Base-by-base conservation (phyloP, 331 rosid species). In the Ulmus americana region DNA sequence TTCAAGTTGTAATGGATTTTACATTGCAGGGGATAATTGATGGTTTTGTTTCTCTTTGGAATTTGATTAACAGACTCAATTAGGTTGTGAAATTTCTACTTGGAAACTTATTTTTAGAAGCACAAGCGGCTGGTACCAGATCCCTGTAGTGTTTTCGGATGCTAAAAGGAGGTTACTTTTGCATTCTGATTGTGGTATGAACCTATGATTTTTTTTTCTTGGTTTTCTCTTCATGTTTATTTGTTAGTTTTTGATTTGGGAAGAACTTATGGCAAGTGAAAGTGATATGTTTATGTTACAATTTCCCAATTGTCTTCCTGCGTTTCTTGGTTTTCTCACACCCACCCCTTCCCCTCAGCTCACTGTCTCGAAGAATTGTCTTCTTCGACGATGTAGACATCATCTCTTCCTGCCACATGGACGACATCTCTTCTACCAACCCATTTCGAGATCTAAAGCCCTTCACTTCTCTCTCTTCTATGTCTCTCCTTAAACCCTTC, bases 131-230 rank as follows among this genome's bases (percentile, higher is more conserved):
- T 41, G 4, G 68, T 28, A 1, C 15, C n/a, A 7, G 73, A 73
- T 55, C 9, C 9, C 9, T 60, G 35, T 39, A 35, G 67, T 12
- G 38, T 40, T 35, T 42, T 16, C 64, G 38, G 1, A 14, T 16
- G 60, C 75, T 1, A 80, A 80, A 45, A 70, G 72, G 74, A 56
- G 70, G 45, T 51, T 69, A 39, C 47, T 54, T 6, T 73, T 64
- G 0, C 39, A 54, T 15, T 38, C 53, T 44, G 64, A 62, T 49
- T 47, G 44, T 51, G 76, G 82, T 82, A 47, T 10, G 13, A 47
- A 8, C 2, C 44, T 68, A 41, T 35, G 49, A 11, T 53, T 39
- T 13, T 15, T 13, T 15, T 50, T 11, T 0, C 47, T 63, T 10
- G 42, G 18, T 55, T 61, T 46, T 2, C 2, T 16, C 40, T 7